These are phyloP conservation scores for Colletotrichum navitas DNA, from an alignment of 2,329 filamentous ascomycete species.

Conservation along the genomic window DNA sequence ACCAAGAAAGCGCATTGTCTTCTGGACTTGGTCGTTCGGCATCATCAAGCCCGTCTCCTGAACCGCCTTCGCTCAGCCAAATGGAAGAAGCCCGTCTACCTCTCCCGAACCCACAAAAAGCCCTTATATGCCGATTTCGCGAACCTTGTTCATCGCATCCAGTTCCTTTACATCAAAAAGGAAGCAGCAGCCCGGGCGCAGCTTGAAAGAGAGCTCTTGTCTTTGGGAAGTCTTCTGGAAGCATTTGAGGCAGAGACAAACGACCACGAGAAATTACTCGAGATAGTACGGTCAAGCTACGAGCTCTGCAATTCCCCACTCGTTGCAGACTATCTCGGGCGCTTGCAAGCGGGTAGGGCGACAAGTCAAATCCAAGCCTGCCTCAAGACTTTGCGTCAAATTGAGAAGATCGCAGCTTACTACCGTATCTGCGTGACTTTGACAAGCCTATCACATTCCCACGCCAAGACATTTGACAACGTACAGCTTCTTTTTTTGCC, in stretches of 20 bases:
- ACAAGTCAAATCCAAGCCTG: slow-evolving; percentile 42
- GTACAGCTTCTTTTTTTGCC: slow-evolving; percentile 35
- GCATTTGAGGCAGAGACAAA: slow-evolving; percentile 32
- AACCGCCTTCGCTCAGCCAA: slow-evolving; percentile 41
- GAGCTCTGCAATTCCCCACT: slow-evolving; percentile 24
- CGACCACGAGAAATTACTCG: slow-evolving; percentile 27
- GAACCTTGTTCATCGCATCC: slow-evolving; percentile 36
- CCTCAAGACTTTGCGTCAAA: slow-evolving; percentile 41
- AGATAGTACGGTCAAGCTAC: slow-evolving; percentile 35
- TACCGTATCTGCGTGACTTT: slow-evolving; percentile 36
- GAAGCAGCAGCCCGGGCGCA: slow-evolving; percentile 26
- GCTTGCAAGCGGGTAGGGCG: slow-evolving; percentile 30
- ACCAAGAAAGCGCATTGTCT: slow-evolving; percentile 24
- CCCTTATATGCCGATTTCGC: slow-evolving; percentile 40
- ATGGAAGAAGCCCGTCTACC: slow-evolving; percentile 41
- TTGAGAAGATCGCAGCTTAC: slow-evolving; percentile 43
- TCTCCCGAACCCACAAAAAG: slow-evolving; percentile 42
- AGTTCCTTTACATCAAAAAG: slow-evolving; percentile 37
- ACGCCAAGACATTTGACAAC: slow-evolving; percentile 23
- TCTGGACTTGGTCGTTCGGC: slow-evolving; percentile 26
- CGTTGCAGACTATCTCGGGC: slow-evolving; percentile 31
- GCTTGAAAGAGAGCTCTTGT: slow-evolving; percentile 26
- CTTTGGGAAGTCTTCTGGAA: slow-evolving; percentile 25
- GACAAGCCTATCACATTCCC: slow-evolving; percentile 20
- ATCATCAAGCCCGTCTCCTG: slow-evolving; percentile 42